Conservation (phyloP, 2,329 filamentous ascomycete genomes). For the Clonostachys solani region DNA sequence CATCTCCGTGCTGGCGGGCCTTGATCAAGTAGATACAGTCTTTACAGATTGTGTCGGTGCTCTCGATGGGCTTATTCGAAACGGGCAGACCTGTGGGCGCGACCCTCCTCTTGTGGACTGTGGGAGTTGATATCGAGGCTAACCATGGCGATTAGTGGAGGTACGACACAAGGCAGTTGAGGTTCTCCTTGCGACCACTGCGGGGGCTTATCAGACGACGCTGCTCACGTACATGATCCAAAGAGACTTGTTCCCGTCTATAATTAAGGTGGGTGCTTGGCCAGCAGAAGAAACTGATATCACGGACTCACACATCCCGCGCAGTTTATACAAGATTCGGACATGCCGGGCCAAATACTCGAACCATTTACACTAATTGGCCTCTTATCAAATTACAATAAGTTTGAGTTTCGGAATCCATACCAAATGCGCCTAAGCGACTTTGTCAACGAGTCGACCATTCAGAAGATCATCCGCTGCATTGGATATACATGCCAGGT, state of each 20-base stretch:
- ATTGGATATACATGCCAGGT: slow-evolving; percentile 68
- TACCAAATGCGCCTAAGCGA: slow-evolving; percentile 90
- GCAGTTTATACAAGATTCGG: slow-evolving; percentile 77
- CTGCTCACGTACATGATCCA: slow-evolving; percentile 94
- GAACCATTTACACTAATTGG: slow-evolving; percentile 81
- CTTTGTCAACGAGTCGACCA: slow-evolving; percentile 88
- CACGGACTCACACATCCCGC: background rate
- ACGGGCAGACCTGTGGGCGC: slow-evolving; percentile 63
- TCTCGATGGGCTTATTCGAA: slow-evolving; percentile 78
- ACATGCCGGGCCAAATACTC: slow-evolving; percentile 57
- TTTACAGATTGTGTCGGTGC: slow-evolving; percentile 85
- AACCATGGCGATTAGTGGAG: slow-evolving; percentile 47
- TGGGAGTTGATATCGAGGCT: background rate
- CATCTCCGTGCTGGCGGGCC: slow-evolving; percentile 81
- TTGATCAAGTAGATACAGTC: slow-evolving; percentile 81
- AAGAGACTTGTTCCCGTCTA: slow-evolving; percentile 84
- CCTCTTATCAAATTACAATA: slow-evolving; percentile 95
- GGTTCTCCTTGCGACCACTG: slow-evolving; percentile 77
- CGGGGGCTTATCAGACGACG: slow-evolving; percentile 94
- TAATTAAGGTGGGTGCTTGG: slow-evolving; percentile 72
- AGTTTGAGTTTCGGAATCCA: slow-evolving; percentile 97
- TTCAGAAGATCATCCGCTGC: slow-evolving; percentile 74
- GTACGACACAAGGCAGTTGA: slow-evolving; percentile 76
- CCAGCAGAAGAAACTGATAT: background rate
- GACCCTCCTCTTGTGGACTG: background rate